phyloP scores from a whole-genome alignment of 2,329 filamentous ascomycete genomes.

The Boeremia exigua region DNA sequence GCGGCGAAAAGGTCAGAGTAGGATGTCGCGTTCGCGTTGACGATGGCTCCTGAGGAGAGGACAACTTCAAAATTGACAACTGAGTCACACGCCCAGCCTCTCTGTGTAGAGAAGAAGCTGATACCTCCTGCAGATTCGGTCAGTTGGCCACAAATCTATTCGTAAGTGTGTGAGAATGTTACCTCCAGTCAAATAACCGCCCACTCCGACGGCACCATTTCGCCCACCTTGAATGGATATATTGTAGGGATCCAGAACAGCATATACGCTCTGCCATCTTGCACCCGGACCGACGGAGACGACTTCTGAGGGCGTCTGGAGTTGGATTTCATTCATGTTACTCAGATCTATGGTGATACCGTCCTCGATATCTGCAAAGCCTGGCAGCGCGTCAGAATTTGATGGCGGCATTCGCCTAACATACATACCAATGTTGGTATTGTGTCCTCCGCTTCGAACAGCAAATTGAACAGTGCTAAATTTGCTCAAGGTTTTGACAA shows the following conservation, averaged over 20 bases:
- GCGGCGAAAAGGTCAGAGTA: slow-evolving; percentile 50
- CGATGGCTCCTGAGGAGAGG: slow-evolving; percentile 50
- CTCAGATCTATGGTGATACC: neutral
- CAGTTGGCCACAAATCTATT: neutral
- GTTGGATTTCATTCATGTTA: neutral
- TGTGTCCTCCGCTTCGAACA: neutral
- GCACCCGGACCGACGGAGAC: slow-evolving; percentile 14
- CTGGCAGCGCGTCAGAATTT: neutral
- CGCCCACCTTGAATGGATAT: slow-evolving; percentile 9
- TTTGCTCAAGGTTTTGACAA: neutral
- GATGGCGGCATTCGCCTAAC: too few relatives aligned
- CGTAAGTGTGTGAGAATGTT: neutral
- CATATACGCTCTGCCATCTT: slow-evolving; percentile 14
- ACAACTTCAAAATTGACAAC: slow-evolving; percentile 48
- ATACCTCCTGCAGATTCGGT: neutral
- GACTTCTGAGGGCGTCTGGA: neutral
- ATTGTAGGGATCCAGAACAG: slow-evolving; percentile 4
- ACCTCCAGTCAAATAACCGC: slow-evolving; percentile 14
- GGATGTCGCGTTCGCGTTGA: slow-evolving; percentile 47
- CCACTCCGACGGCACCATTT: slow-evolving; percentile 7
- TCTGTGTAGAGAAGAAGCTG: slow-evolving; percentile 23
- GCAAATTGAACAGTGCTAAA: neutral
- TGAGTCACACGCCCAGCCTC: slow-evolving; percentile 27
- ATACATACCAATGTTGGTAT: neutral
- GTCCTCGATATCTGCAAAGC: neutral